Evolutionary conservation across 164 flowering plant species (phyloP).

Genomic region (Litsea cubeba): DNA sequence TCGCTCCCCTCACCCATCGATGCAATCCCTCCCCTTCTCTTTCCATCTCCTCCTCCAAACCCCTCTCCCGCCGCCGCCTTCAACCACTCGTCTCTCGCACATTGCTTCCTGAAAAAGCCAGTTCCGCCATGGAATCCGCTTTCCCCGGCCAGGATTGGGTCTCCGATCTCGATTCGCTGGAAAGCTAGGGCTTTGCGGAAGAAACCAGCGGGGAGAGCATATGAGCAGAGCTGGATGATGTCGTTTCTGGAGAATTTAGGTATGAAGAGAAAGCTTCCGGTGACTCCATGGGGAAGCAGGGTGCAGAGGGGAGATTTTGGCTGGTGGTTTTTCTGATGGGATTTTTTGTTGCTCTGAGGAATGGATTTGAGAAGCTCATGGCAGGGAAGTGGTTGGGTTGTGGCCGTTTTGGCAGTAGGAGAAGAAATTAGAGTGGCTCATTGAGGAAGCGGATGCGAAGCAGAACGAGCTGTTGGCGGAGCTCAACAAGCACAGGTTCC

Average conservation of each 20-base stretch:
- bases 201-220: slow-evolving; percentile 11
- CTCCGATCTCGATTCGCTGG: slow-evolving; percentile 1
- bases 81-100: not conserved
- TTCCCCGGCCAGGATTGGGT: not conserved
- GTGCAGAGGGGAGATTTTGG: slow-evolving; percentile 28
- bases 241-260: too few relatives aligned
- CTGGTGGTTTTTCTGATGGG: slow-evolving; percentile 45
- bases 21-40: too few relatives aligned
- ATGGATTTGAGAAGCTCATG: slow-evolving; percentile 32
- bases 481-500: too few relatives aligned
- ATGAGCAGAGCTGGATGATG: not conserved
- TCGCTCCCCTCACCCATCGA: too few relatives aligned
- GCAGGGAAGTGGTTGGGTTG: too few relatives aligned
- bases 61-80: not conserved
- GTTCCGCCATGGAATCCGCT: slow-evolving; percentile 15
- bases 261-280: slow-evolving; percentile 15
- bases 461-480: too few relatives aligned
- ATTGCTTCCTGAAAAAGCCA: slow-evolving; percentile 13
- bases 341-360: too few relatives aligned
- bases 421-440: too few relatives aligned
- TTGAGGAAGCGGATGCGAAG: too few relatives aligned
- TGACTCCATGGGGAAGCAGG: slow-evolving; percentile 8
- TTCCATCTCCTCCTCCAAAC: too few relatives aligned
- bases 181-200: slow-evolving; percentile 7
- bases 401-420: too few relatives aligned